Base-by-base conservation (phyloP, 2,329 filamentous ascomycete species). In the Scedosporium apiospermum region DNA sequence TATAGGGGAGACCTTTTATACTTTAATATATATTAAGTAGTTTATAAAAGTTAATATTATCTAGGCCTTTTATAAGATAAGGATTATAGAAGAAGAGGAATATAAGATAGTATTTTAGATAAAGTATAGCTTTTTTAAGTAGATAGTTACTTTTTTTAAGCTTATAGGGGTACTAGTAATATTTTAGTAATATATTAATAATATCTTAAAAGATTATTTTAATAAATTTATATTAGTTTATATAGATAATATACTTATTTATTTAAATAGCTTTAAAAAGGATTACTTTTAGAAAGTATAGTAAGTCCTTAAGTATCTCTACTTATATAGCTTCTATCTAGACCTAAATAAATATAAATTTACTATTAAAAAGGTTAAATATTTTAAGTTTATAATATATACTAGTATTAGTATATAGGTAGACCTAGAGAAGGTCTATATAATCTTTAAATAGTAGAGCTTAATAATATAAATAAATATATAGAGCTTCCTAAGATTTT, bases 21-120 rank as follows among this genome's bases (percentile, higher is more conserved):
- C 14, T 18, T 38, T 58, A 58, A 34, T 21, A n/a, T 7, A n/a
- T 30, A n/a, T 6, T 6, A n/a, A 38, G 9, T 58, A 58, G 27
- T 58, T 30, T 58, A 58, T 34, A 38, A 58, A 58, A 26, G 26
- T 58, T 30, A 38, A 58, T 58, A 58, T 58, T 34, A n/a, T 58
- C 14, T 16, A 18, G 18, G 27, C 55, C 30, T 59, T 59, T 14
- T 59, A 59, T 42, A 59, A 59, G 21, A 42, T 59, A 6, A 7
- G 23, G 10, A 59, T 59, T 42, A 38, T 23, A 9, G 16, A 41
- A 59, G 38, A 30, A 3, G 41, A 59, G 41, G 42, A 59, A 38
- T 23, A 59, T 41, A 59, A 42, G 30, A 59, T 44, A 59, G 57
- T 21, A 1, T 59, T 59, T 16, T 44, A 59, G 3, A 59, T 44